Evolutionary conservation across 306 rosid species (phyloP).

Genomic region (Dalbergia cultrata): DNA sequence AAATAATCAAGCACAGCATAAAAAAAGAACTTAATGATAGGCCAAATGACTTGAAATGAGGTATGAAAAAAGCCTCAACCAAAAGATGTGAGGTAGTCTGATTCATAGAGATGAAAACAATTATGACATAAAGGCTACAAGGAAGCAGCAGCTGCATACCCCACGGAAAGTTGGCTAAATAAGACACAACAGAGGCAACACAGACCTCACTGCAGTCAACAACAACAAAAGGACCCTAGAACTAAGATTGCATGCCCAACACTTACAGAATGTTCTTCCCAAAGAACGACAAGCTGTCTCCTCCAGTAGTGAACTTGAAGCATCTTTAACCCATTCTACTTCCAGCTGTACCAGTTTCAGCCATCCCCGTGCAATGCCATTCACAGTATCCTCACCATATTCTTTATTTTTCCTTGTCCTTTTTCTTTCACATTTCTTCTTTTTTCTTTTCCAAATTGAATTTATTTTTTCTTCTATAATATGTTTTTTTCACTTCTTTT

Average conservation of each 20-base stretch:
- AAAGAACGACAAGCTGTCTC: slow-evolving; percentile 55
- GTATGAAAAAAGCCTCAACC: not conserved
- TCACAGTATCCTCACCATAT: slow-evolving; percentile 48
- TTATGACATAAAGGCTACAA: slow-evolving; percentile 54
- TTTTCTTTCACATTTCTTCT: slow-evolving; percentile 34
- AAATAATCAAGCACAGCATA: slow-evolving; percentile 19
- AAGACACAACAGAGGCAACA: slow-evolving; percentile 61
- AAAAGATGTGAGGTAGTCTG: slow-evolving; percentile 30
- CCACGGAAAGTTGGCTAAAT: slow-evolving; percentile 55
- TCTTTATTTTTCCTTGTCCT: slow-evolving; percentile 34
- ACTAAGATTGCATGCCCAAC: slow-evolving; percentile 64
- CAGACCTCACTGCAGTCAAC: slow-evolving; percentile 70
- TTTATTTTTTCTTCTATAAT: slow-evolving; percentile 41
- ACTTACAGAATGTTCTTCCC: slow-evolving; percentile 60
- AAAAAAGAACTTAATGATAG: slow-evolving; percentile 8
- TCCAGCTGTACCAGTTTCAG: slow-evolving; percentile 58
- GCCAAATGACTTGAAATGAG: slow-evolving; percentile 35
- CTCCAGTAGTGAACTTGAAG: slow-evolving; percentile 64
- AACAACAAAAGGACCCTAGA: slow-evolving; percentile 63
- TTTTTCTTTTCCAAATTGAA: slow-evolving; percentile 39
- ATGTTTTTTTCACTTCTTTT: slow-evolving; percentile 43
- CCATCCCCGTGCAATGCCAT: slow-evolving; percentile 53
- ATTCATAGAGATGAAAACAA: slow-evolving; percentile 49
- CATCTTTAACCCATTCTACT: slow-evolving; percentile 59
- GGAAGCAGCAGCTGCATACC: slow-evolving; percentile 64